These are phyloP conservation scores for Carpinus viminea DNA, from an alignment of 306 rosid genomes.

Conservation along the genomic window DNA sequence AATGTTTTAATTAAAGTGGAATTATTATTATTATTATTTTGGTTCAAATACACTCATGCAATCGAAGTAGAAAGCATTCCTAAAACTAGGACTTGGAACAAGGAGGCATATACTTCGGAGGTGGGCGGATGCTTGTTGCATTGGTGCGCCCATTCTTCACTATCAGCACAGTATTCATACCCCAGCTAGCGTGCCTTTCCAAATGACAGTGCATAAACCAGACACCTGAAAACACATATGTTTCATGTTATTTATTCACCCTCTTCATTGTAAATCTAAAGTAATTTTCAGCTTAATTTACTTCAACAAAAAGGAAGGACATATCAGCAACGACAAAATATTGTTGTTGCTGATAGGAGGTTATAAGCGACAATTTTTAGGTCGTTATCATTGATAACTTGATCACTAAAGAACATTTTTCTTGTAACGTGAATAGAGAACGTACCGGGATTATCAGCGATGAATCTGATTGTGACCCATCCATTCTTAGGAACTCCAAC, in stretches of 20 bases:
- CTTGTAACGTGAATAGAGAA: background rate
- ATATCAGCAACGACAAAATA: too few species aligned
- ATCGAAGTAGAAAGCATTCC: background rate
- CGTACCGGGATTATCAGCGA: conserved; percentile 37
- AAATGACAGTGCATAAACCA: conserved; percentile 12
- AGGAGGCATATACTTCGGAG: conserved; percentile 11
- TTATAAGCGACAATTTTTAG: too few species aligned
- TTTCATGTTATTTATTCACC: background rate
- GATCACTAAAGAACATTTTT: too few species aligned
- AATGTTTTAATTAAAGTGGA: too few species aligned
- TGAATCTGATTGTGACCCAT: conserved; percentile 34
- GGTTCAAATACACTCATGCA: background rate
- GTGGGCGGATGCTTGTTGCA: conserved; percentile 9
- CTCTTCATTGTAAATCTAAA: too few species aligned
- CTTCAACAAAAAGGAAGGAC: too few species aligned
- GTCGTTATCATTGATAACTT: too few species aligned
- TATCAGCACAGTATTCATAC: background rate
- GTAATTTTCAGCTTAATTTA: too few species aligned
- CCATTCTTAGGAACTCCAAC: conserved; percentile 36
- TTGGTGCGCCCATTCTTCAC: conserved; percentile 8
- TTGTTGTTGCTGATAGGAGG: too few species aligned
- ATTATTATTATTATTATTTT: too few species aligned
- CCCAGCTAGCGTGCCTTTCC: conserved; percentile 16
- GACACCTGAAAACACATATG: background rate
- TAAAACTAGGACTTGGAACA: background rate